phyloP scores from a whole-genome alignment of 495 filamentous ascomycete species.

The Annulohypoxylon bovei region DNA sequence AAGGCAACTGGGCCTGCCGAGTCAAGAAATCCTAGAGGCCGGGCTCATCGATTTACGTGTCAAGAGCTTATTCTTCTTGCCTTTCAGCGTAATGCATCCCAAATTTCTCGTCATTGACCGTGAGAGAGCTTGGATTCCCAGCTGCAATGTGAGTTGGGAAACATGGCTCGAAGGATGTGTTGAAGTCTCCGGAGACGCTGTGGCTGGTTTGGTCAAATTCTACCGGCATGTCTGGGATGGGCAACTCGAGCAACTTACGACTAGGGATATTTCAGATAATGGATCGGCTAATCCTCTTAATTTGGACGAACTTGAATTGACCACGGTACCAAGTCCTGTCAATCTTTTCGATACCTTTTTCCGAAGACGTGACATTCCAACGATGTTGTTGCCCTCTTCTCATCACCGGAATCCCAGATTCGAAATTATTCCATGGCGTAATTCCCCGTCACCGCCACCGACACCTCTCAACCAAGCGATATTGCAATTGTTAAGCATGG shows the following conservation, averaged over 20 bases:
- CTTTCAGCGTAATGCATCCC: constrained; percentile 80
- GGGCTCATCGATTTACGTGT: constrained; percentile 68
- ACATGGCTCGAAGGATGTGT: constrained; percentile 77
- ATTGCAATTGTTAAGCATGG: constrained; percentile 61
- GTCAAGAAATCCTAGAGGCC: constrained; percentile 56
- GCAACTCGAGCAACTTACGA: constrained; percentile 38
- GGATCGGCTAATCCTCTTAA: constrained; percentile 4
- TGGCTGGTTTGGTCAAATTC: constrained; percentile 65
- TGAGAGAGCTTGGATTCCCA: constrained; percentile 66
- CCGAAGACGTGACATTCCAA: constrained; percentile 43
- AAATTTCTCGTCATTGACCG: constrained; percentile 80
- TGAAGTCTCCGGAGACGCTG: constrained; percentile 65
- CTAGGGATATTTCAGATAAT: background rate
- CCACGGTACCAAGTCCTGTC: constrained; percentile 23
- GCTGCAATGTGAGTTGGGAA: constrained; percentile 82
- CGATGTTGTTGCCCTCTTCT: constrained; percentile 73
- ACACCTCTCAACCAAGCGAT: constrained; percentile 76
- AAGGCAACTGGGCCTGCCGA: constrained; percentile 67
- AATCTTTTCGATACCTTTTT: constrained; percentile 15
- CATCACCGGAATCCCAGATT: constrained; percentile 71
- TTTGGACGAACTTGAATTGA: constrained; percentile 18
- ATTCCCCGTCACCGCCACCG: constrained; percentile 55
- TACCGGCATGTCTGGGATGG: constrained; percentile 66
- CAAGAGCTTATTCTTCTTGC: constrained; percentile 76
- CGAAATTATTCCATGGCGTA: constrained; percentile 56